Conservation (phyloP, 148 eudicot genomes). For the Euryodendron excelsum region DNA sequence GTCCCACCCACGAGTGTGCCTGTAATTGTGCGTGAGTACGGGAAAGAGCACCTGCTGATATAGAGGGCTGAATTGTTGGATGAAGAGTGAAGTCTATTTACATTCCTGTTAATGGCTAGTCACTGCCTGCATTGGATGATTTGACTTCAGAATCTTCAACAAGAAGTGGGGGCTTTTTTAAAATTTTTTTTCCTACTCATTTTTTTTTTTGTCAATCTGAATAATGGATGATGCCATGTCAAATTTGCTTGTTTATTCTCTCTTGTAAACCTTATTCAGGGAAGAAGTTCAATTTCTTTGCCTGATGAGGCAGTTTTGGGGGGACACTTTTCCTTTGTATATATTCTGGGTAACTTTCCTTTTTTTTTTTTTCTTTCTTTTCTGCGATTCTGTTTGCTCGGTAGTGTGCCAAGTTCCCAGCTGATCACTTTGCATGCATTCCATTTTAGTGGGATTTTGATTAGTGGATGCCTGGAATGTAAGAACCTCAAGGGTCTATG, state of each 20-base stretch:
- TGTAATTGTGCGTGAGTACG: conserved; percentile 82
- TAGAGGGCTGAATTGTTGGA: conserved; percentile 22
- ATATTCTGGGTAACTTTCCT: background rate
- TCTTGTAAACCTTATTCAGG: background rate
- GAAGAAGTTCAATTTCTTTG: background rate
- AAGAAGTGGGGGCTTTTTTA: too few relatives aligned
- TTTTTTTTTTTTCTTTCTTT: too few relatives aligned
- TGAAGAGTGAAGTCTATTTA: background rate
- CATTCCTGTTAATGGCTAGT: background rate
- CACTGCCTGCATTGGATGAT: background rate
- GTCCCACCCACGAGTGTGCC: conserved; percentile 89
- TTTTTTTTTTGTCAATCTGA: background rate
- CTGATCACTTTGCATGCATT: background rate
- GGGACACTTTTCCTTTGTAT: background rate
- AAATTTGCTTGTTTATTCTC: background rate
- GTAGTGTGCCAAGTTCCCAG: background rate
- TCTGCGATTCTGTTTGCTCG: background rate
- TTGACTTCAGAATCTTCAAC: background rate
- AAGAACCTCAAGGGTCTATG: too few relatives aligned
- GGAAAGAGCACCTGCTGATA: conserved; percentile 57
- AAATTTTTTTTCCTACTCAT: background rate
- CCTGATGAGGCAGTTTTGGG: conserved; percentile 10
- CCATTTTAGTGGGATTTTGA: too few relatives aligned
- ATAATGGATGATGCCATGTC: background rate
- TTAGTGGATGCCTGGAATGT: too few relatives aligned